Evolutionary conservation across 495 filamentous ascomycete genomes (phyloP), one percentile per base, ranked within the genome.

Genomic region (Penicillium coprophilum): DNA sequence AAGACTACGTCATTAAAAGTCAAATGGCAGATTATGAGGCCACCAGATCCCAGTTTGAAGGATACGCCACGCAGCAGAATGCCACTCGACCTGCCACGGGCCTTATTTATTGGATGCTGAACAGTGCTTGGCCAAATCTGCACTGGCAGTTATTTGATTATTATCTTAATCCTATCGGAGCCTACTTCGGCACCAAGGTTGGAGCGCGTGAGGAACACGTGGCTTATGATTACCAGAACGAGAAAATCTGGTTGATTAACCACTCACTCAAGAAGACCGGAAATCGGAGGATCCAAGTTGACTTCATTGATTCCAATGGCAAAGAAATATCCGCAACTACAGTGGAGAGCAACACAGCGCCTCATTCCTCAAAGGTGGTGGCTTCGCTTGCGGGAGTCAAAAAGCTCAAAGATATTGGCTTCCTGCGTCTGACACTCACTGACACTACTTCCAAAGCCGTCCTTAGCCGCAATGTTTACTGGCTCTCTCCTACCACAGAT

Each of bases 111-210:
- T 87, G 85, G 85, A 88, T 87, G 85, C 58, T 86, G 57, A 87
- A 85, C 55, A 79, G 78, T 46, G 85, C 84, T 0, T 87, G 84
- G 79, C 85, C 85, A 10, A 81, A 75, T 41, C 70, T 87, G 36
- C 85, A 87, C 62, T 88, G 85, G 85, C 82, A 84, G 53, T 60
- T 87, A 2, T 85, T 86, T 64, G 85, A 87, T 57, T 85, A 84
- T 55, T 87, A 87, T 57, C 67, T 86, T 24, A 76, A 72, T 20
- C 78, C 84, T 0, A 79, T 77, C 5, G 85, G 81, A 0, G 71
- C 79, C 2, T 87, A 83, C 53, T 87, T 82, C 46, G 85, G 85
- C 0, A 75, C 80, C 4, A 86, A 86, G 59, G 63, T 75, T 0
- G 82, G 77, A 2, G 59, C 67, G 10, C 70, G 82, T 9, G 43